These are phyloP conservation scores for Rugonectria rugulosa DNA, from an alignment of 2,329 filamentous ascomycete genomes.

Conservation along the genomic window DNA sequence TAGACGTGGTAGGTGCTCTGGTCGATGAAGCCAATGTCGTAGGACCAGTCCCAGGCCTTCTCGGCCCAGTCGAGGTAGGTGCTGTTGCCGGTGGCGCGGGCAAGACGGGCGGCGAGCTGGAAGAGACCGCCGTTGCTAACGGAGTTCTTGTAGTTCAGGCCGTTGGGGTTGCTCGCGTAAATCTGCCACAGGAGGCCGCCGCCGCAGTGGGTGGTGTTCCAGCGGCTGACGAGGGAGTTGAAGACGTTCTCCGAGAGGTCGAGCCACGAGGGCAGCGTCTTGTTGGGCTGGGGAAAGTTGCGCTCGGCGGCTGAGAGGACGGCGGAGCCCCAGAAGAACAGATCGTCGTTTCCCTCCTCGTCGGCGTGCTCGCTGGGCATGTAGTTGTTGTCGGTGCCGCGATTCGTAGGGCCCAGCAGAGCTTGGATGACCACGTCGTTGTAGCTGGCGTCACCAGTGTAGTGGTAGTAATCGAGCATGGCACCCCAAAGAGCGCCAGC, in stretches of 20 bases:
- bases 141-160: slow-evolving; percentile 84
- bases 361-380: slow-evolving; percentile 63
- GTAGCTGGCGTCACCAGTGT: slow-evolving; percentile 69
- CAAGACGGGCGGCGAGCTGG: slow-evolving; percentile 78
- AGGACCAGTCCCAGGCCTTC: slow-evolving; percentile 72
- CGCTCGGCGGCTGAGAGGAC: slow-evolving; percentile 74
- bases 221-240: slow-evolving; percentile 72
- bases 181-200: slow-evolving; percentile 87
- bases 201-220: slow-evolving; percentile 72
- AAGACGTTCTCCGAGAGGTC: slow-evolving; percentile 75
- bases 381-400: slow-evolving; percentile 65
- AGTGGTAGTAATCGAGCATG: slow-evolving; percentile 74
- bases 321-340: slow-evolving; percentile 76
- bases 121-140: slow-evolving; percentile 86
- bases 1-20: slow-evolving; percentile 59
- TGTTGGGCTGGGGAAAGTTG: slow-evolving; percentile 69
- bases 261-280: slow-evolving; percentile 67
- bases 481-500: slow-evolving; percentile 71
- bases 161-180: slow-evolving; percentile 74
- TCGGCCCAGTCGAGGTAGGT: slow-evolving; percentile 73
- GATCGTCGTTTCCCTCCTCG: slow-evolving; percentile 78
- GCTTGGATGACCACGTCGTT: slow-evolving; percentile 66
- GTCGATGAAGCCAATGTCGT: slow-evolving; percentile 64
- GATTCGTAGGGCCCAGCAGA: slow-evolving; percentile 62
- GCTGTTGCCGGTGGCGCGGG: slow-evolving; percentile 71